Evolutionary conservation across 2,329 filamentous ascomycete genomes (phyloP), one percentile per base, ranked within the genome.

Genomic region (Raffaelea arxii): DNA sequence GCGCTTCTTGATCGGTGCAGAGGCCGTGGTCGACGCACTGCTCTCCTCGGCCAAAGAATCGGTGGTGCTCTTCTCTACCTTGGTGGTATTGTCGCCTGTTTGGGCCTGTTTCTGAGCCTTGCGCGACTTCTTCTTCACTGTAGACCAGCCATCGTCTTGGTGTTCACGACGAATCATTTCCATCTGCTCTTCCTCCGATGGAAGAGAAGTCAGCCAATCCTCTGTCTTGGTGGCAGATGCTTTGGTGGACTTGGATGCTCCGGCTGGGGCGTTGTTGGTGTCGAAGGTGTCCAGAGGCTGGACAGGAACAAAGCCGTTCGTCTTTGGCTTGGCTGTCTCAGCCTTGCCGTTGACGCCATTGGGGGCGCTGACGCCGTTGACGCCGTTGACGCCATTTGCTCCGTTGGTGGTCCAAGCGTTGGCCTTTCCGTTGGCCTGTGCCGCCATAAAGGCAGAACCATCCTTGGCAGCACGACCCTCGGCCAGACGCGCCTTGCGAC

Each of bases 391-490:
- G 25, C 68, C 70, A 46, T 67, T 64, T 51, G 55, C 58, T 37
- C 56, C 61, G 23, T 47, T 51, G 43, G 59, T 62, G 36, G 56
- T 60, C 66, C 67, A 70, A 23, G 62, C 63, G 44, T 67, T 69
- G 47, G 62, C 56, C 45, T 65, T 59, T 9, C 27, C 16, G 44
- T 52, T 48, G 19, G 56, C 52, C 46, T 62, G 56, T 2, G 62
- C 60, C 7, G 73, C 69, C 60, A 70, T 67, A 59, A 76, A 82
- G 48, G 70, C 63, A 16, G 77, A 80, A 38, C 90, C 89, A 56
- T 92, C 90, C 72, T 87, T 88, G 46, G 87, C 85, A 39, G 86
- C 73, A 55, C 86, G 80, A 51, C 89, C 89, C 63, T 94, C 88
- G 43, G 86, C 79, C 60, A 89, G 78, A 54, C 91, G 81, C 47